Percentiles rank a stretch among this genome's conserved stretches.
Conservation (phyloP, 108 stramenopile species). For the Fragilaria radians region DNA sequence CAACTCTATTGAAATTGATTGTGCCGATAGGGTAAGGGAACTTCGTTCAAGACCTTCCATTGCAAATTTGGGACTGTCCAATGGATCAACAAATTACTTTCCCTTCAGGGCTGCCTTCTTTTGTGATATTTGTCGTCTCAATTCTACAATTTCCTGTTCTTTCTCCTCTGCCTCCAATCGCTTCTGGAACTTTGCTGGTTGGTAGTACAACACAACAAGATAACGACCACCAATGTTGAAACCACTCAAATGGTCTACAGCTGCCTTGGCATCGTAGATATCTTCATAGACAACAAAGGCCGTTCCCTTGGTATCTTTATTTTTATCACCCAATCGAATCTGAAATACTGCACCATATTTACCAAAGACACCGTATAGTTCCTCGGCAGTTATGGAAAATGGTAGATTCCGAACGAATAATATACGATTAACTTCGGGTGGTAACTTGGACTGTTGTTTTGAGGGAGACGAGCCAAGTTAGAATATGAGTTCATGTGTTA, state of each 20-base stretch:
- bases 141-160: slow-evolving; percentile 90
- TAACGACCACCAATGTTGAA: slow-evolving; percentile 98
- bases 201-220: slow-evolving; percentile 95
- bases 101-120: slow-evolving; percentile 53
- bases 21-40: too few species aligned
- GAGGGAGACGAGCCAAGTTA: not conserved
- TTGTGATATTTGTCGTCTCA: slow-evolving; percentile 64
- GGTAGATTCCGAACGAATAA: slow-evolving; percentile 97
- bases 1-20: too few species aligned
- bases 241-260: slow-evolving; percentile 94
- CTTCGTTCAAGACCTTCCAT: too few species aligned
- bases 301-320: slow-evolving; percentile 91
- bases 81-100: too few species aligned
- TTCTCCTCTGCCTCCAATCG: slow-evolving; percentile 69
- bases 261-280: slow-evolving; percentile 97
- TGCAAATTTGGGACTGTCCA: too few species aligned
- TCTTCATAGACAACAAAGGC: slow-evolving; percentile 97
- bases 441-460: slow-evolving; percentile 64
- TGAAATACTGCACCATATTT: slow-evolving; percentile 99
- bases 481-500: not conserved
- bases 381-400: slow-evolving; percentile 94
- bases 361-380: slow-evolving; percentile 97
- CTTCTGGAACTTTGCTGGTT: slow-evolving; percentile 74
- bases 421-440: slow-evolving; percentile 96
- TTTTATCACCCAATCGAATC: slow-evolving; percentile 79